These are phyloP conservation scores for Mycena metata DNA, from an alignment of 768 basidiomycete genomes.

Conservation along the genomic window DNA sequence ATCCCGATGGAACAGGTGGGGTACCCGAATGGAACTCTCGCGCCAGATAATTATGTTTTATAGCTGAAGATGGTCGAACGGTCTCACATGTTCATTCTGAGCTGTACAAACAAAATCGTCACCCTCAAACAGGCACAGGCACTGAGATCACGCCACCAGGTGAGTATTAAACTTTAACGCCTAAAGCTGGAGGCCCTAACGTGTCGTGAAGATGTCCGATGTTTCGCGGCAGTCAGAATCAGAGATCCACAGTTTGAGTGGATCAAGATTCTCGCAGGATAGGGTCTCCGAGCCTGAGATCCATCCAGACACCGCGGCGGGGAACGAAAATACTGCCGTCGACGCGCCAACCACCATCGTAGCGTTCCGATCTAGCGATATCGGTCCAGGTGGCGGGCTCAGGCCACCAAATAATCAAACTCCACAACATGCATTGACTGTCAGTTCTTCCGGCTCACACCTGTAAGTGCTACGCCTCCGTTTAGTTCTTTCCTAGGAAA, in stretches of 20 bases:
- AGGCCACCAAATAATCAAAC: background rate
- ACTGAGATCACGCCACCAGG: background rate
- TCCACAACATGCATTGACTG: conserved; percentile 1
- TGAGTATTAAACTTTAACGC: background rate
- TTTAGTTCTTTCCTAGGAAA: background rate
- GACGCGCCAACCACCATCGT: background rate
- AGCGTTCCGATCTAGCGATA: background rate
- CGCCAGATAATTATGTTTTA: background rate
- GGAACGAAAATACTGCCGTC: background rate
- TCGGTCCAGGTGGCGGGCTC: background rate
- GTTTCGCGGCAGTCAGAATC: conserved; percentile 3
- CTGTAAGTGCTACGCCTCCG: background rate
- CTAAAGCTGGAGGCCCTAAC: background rate
- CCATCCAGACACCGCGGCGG: background rate
- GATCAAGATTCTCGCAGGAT: background rate
- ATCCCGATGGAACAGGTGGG: conserved; percentile 8
- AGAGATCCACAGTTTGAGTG: background rate
- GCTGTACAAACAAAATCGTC: conserved; percentile 3
- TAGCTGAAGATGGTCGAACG: conserved; percentile 15
- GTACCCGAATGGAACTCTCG: too few relatives aligned
- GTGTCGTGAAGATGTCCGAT: background rate
- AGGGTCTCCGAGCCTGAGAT: background rate
- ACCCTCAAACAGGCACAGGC: conserved; percentile 6
- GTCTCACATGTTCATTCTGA: conserved; percentile 10
- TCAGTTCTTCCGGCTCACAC: conserved; percentile 33